A percentile compares a stretch with the other conserved stretches of the same genome.
phyloP scores from a whole-genome alignment of 306 rosid species.

The Trichosanthes cucumerina region DNA sequence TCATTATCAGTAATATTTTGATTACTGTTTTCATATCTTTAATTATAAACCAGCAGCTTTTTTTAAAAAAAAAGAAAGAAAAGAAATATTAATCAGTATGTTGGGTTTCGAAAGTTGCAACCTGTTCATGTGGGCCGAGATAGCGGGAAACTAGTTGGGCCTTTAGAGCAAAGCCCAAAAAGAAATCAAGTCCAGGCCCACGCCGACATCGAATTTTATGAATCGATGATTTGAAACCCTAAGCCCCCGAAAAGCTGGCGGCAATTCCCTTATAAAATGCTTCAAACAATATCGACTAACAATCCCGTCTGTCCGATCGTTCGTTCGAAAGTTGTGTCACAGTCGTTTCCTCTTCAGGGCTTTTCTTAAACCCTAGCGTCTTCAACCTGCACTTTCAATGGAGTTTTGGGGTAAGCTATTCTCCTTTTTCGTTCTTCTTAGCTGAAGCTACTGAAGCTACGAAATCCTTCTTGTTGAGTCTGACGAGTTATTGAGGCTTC shows the following conservation, averaged over 20 bases:
- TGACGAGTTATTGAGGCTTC: neutral
- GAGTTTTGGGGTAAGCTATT: conserved; percentile 73
- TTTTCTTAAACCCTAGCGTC: neutral
- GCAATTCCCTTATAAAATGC: neutral
- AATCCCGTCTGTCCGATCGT: neutral
- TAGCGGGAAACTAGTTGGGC: neutral
- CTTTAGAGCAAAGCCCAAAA: neutral
- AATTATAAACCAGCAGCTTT: no score
- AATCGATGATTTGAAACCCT: neutral
- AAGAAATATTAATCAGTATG: no score
- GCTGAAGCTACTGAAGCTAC: neutral
- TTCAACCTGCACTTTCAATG: conserved; percentile 19
- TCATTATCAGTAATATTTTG: no score
- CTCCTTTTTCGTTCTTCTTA: neutral
- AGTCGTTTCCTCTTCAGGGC: neutral
- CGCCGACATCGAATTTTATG: neutral
- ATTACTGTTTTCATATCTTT: no score
- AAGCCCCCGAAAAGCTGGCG: neutral
- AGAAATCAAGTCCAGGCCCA: neutral
- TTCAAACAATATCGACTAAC: neutral
- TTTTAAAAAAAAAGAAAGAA: no score
- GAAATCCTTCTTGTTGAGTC: neutral
- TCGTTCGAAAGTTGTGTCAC: neutral
- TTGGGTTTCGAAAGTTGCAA: no score
- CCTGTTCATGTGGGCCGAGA: neutral